Conservation (phyloP, 2,329 filamentous ascomycete genomes). For the Phialophora verrucosa region DNA sequence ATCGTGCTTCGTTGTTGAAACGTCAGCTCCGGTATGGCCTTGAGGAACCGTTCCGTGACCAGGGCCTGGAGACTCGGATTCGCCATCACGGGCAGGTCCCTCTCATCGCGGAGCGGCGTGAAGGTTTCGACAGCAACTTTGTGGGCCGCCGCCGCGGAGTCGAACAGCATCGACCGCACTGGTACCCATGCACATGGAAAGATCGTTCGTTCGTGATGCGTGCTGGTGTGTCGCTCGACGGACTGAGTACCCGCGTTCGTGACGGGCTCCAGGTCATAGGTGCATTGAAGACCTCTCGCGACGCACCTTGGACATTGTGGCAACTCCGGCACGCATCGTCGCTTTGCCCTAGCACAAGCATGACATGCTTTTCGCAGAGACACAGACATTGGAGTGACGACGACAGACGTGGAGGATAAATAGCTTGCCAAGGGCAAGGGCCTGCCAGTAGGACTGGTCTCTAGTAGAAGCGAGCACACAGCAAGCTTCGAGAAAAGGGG, state of each 20-base stretch:
- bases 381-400: constrained; percentile 17
- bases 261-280: constrained; percentile 47
- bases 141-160: constrained; percentile 32
- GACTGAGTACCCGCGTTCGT: constrained; percentile 6
- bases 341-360: constrained; percentile 63
- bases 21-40: constrained; percentile 24
- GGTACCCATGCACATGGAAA: constrained; percentile 19
- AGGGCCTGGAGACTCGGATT: constrained; percentile 21
- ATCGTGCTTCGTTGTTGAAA: constrained; percentile 29
- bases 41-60: constrained; percentile 22
- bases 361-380: constrained; percentile 60
- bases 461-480: no score
- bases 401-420: background rate
- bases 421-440: no score
- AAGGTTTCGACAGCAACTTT: constrained; percentile 26
- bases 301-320: constrained; percentile 61
- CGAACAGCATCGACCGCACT: constrained; percentile 24
- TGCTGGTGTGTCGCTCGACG: background rate
- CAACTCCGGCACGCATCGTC: constrained; percentile 60
- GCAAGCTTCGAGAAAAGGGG: background rate
- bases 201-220: background rate
- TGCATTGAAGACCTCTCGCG: constrained; percentile 56
- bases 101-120: constrained; percentile 12
- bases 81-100: constrained; percentile 18
- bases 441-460: no score